Evolutionary conservation across 805 yeast genomes (phyloP).

Genomic region (Saccharomycopsis fibuligera): DNA sequence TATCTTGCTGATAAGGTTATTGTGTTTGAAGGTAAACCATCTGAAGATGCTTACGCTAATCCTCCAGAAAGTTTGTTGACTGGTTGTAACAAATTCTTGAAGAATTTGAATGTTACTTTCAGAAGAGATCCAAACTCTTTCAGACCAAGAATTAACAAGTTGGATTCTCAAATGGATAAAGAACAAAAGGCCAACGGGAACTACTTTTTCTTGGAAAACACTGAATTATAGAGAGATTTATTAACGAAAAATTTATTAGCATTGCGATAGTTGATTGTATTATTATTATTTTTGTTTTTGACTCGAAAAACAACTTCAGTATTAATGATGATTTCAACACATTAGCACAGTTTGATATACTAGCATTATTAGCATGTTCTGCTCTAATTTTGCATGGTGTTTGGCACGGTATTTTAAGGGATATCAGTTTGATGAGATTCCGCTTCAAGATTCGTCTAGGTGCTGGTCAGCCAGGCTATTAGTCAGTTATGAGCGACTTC

Average conservation of each 20-base stretch:
- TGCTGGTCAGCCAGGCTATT: no score
- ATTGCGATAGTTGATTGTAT: background rate
- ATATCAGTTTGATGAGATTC: no score
- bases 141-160: slow-evolving; percentile 97
- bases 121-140: slow-evolving; percentile 98
- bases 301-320: no score
- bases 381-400: no score
- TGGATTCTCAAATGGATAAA: slow-evolving; percentile 98
- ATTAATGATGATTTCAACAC: no score
- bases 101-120: slow-evolving; percentile 94
- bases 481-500: no score
- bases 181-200: slow-evolving; percentile 92
- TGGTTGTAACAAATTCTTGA: slow-evolving; percentile 95
- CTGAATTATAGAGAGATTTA: slow-evolving; percentile 16
- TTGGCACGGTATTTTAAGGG: no score
- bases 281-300: no score
- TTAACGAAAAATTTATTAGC: no score
- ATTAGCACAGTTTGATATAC: no score
- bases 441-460: no score
- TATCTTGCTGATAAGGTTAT: slow-evolving; percentile 98
- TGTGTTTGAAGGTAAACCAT: slow-evolving; percentile 95
- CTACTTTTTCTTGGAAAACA: slow-evolving; percentile 72
- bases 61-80: slow-evolving; percentile 90
- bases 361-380: no score
- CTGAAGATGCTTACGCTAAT: slow-evolving; percentile 77